Evolutionary conservation across 1,139 yeast genomes (phyloP).

Genomic region (Suhomyces ambrosiae): DNA sequence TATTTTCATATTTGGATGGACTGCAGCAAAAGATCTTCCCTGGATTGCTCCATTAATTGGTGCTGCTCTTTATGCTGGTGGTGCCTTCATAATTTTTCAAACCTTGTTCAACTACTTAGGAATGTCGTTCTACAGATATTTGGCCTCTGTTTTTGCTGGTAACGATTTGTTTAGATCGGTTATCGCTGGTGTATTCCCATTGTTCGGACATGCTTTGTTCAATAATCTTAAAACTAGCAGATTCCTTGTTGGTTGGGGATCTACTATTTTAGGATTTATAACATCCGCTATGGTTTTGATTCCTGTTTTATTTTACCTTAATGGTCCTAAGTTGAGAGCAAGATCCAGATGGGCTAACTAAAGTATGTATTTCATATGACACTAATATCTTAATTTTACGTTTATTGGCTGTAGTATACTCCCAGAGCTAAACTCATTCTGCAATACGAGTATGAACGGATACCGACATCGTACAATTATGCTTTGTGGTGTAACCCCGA

Average conservation of each 20-base stretch:
- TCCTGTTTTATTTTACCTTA: slow-evolving; percentile 48
- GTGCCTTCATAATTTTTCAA: slow-evolving; percentile 46
- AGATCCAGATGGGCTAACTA: slow-evolving; percentile 41
- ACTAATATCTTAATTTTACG: neutral
- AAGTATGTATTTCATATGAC: too few species aligned
- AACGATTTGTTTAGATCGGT: slow-evolving; percentile 54
- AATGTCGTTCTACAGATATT: slow-evolving; percentile 37
- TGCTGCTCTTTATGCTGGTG: slow-evolving; percentile 37
- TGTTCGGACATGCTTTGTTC: slow-evolving; percentile 57
- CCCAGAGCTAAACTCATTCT: too few species aligned
- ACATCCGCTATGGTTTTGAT: slow-evolving; percentile 44
- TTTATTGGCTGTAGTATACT: too few species aligned
- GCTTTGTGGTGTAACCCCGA: too few species aligned
- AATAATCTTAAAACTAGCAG: slow-evolving; percentile 39
- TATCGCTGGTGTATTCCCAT: slow-evolving; percentile 63
- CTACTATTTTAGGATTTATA: slow-evolving; percentile 49
- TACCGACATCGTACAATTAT: too few species aligned
- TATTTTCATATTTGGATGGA: slow-evolving; percentile 54
- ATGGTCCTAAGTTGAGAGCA: slow-evolving; percentile 53
- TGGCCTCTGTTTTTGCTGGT: slow-evolving; percentile 63
- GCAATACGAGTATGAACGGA: too few species aligned
- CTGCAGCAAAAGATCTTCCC: slow-evolving; percentile 39
- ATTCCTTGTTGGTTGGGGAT: slow-evolving; percentile 61
- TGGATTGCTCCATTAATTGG: slow-evolving; percentile 51
- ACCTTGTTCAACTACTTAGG: slow-evolving; percentile 38